phyloP scores from a whole-genome alignment of 2,329 filamentous ascomycete species.

The Diplocarpon mali region DNA sequence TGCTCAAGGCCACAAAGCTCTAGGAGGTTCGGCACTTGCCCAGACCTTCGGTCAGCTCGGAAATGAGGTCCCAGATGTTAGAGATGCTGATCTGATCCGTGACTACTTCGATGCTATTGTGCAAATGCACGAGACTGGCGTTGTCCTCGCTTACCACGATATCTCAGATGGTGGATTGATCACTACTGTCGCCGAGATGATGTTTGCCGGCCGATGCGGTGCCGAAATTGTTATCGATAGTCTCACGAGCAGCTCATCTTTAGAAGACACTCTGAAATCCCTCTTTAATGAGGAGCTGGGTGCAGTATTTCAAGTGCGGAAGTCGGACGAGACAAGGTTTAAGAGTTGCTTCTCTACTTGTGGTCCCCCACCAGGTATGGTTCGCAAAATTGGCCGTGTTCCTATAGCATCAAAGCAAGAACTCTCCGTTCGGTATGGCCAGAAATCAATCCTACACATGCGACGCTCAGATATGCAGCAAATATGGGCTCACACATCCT shows the following conservation, averaged over 20 bases:
- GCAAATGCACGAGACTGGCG: conserved; percentile 52
- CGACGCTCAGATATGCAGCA: conserved; percentile 67
- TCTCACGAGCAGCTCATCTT: conserved; percentile 49
- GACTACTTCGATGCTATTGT: conserved; percentile 85
- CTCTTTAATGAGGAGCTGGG: conserved; percentile 96
- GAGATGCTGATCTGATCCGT: conserved; percentile 66
- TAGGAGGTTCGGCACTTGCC: conserved; percentile 85
- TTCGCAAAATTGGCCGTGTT: conserved; percentile 75
- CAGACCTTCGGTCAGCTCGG: conserved; percentile 84
- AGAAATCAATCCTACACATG: conserved; percentile 56
- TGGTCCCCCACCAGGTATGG: conserved; percentile 68
- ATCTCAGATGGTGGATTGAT: conserved; percentile 86
- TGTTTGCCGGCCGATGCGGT: conserved; percentile 90
- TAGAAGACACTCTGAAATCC: conserved; percentile 54
- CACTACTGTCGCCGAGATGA: conserved; percentile 90
- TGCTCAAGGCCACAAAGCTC: conserved; percentile 63
- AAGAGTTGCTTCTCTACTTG: conserved; percentile 84
- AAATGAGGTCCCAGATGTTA: conserved; percentile 74
- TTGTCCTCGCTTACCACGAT: conserved; percentile 91
- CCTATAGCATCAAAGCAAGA: conserved; percentile 60
- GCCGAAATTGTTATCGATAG: conserved; percentile 75
- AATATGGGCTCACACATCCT: conserved; percentile 80
- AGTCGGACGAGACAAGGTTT: conserved; percentile 74
- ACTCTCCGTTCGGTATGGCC: conserved; percentile 63
- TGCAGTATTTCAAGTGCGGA: conserved; percentile 89